These are phyloP conservation scores for Aspergillus tanneri DNA, from an alignment of 2,329 filamentous ascomycete species.

Conservation along the genomic window DNA sequence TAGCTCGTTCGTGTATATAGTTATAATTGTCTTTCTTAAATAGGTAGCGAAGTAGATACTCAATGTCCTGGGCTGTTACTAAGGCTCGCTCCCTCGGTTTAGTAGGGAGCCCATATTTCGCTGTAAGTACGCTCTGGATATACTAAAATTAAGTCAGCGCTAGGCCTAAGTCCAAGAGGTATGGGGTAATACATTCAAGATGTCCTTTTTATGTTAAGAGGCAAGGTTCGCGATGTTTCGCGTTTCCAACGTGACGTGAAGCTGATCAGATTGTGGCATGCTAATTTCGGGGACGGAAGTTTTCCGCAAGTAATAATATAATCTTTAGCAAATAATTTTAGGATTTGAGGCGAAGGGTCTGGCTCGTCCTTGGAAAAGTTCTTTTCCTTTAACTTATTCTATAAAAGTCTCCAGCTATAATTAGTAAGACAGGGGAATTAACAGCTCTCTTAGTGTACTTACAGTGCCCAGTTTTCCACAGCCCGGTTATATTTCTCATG, in stretches of 20 bases:
- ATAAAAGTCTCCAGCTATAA: conserved; percentile 3
- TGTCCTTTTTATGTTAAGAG: conserved; percentile 13
- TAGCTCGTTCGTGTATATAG: not conserved
- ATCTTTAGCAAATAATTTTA: conserved; percentile 18
- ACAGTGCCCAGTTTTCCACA: not conserved
- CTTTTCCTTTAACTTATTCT: not conserved
- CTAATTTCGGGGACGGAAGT: conserved; percentile 8
- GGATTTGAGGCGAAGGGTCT: conserved; percentile 1
- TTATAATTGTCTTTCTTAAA: not conserved
- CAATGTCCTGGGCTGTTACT: conserved; percentile 1
- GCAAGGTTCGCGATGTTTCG: conserved; percentile 12
- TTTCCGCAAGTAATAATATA: conserved; percentile 12
- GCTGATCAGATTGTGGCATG: conserved; percentile 9
- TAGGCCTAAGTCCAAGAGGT: not conserved
- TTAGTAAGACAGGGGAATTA: not conserved
- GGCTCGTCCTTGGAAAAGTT: conserved; percentile 10
- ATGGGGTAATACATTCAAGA: conserved; percentile 12
- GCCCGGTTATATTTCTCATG: not conserved
- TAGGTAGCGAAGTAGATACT: not conserved
- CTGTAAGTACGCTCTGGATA: conserved; percentile 11
- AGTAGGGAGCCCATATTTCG: conserved; percentile 13
- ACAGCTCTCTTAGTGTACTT: not conserved
- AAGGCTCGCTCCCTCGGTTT: conserved; percentile 12
- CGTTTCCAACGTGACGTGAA: conserved; percentile 11
- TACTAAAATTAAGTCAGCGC: conserved; percentile 7